Evolutionary conservation across 768 basidiomycete species (phyloP).

Genomic region (Dioszegia crocea): DNA sequence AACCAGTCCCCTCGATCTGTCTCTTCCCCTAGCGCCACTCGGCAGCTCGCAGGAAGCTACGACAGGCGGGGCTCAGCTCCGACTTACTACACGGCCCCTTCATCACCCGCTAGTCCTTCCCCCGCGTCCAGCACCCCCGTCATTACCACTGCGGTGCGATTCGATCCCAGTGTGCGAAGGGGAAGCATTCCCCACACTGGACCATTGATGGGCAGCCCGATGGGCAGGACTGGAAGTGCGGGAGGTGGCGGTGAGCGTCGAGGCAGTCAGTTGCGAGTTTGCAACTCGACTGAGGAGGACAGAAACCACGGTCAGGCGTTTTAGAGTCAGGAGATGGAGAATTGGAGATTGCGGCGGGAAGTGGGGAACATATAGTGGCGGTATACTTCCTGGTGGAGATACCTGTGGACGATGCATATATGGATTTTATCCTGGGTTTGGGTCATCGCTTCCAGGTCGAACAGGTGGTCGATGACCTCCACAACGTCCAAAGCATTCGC

Average conservation of each 20-base stretch:
- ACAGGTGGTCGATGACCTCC: too few relatives aligned
- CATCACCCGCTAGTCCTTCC: background rate
- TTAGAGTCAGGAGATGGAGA: background rate
- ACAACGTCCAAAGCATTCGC: too few relatives aligned
- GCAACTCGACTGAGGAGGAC: constrained; percentile 26
- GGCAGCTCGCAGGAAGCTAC: constrained; percentile 1
- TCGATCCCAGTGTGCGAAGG: background rate
- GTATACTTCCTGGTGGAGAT: constrained; percentile 1
- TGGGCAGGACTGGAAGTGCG: background rate
- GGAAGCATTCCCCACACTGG: background rate
- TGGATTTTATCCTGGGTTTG: too few relatives aligned
- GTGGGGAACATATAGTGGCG: background rate
- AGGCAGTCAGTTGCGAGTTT: constrained; percentile 25
- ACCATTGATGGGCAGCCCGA: background rate
- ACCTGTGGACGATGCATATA: constrained; percentile 2
- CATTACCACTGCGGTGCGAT: background rate
- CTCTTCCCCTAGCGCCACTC: background rate
- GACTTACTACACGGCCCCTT: background rate
- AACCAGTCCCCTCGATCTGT: background rate
- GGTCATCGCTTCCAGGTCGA: too few relatives aligned
- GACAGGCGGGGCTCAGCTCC: constrained; percentile 6
- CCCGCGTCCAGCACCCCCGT: background rate
- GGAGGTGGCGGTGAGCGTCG: constrained; percentile 12
- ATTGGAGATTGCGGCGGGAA: background rate
- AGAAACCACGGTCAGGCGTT: constrained; percentile 1